Evolutionary conservation across 208 protist species (phyloP).

Genomic region (Blastocrithidia nonstop): DNA sequence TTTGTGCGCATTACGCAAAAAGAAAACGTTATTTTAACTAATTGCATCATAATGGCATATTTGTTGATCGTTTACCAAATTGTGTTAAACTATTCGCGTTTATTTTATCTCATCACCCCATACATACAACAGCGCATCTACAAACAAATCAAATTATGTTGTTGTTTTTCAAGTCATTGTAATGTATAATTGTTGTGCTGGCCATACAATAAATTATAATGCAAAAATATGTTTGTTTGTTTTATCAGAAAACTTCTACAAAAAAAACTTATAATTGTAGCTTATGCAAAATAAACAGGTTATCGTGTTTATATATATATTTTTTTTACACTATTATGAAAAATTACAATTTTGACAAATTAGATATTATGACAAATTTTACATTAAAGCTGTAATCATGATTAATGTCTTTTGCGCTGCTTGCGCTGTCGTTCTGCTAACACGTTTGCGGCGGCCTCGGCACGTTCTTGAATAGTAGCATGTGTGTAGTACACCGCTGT

Average conservation of each 20-base stretch:
- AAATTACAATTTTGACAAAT: not conserved
- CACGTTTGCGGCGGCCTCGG: constrained; percentile 16
- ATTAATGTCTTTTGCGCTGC: constrained; percentile 18
- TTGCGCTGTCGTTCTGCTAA: constrained; percentile 35
- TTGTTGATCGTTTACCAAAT: not conserved
- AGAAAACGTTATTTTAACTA: too few species aligned
- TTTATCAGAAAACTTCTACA: too few species aligned
- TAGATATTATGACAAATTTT: too few species aligned
- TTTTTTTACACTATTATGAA: not conserved
- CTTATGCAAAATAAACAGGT: too few species aligned
- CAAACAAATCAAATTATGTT: too few species aligned
- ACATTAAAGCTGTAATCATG: constrained; percentile 20
- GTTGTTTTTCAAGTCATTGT: too few species aligned
- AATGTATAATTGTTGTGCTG: too few species aligned
- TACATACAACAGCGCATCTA: not conserved
- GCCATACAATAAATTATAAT: too few species aligned
- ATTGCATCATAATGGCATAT: too few species aligned
- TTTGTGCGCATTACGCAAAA: too few species aligned
- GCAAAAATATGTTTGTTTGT: too few species aligned
- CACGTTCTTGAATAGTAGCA: constrained; percentile 37
- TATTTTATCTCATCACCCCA: not conserved
- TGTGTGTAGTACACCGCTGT: constrained; percentile 36
- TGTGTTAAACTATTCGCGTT: not conserved
- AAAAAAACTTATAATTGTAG: too few species aligned
- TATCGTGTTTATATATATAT: constrained; percentile 7